These are phyloP conservation scores for Pythium aquatile DNA, from an alignment of 352 stramenopile species.

Conservation along the genomic window DNA sequence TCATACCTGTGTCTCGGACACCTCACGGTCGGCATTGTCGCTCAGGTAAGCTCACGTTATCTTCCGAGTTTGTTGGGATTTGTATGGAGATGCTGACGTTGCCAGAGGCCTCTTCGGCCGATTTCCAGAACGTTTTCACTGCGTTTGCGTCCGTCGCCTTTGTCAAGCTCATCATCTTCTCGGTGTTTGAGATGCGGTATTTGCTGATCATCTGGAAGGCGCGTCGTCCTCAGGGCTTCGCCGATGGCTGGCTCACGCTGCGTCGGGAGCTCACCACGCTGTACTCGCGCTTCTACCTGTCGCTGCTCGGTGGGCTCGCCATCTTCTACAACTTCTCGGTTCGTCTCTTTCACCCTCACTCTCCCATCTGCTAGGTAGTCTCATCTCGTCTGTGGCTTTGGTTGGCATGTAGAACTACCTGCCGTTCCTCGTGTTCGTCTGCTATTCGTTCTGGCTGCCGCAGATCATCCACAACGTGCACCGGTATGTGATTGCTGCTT, in stretches of 20 bases:
- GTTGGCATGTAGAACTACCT: slow-evolving; percentile 65
- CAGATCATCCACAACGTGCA: slow-evolving; percentile 97
- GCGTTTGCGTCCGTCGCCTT: slow-evolving; percentile 96
- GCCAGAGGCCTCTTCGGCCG: slow-evolving; percentile 32
- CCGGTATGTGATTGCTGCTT: slow-evolving; percentile 36
- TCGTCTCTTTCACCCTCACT: slow-evolving; percentile 8
- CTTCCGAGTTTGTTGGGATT: not conserved
- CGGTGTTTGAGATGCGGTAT: slow-evolving; percentile 98
- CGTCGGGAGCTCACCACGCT: slow-evolving; percentile 92
- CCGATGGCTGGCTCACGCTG: slow-evolving; percentile 85
- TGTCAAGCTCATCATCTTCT: slow-evolving; percentile 98
- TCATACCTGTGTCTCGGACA: slow-evolving; percentile 95
- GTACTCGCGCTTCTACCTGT: slow-evolving; percentile 96
- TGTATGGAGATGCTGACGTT: slow-evolving; percentile 8
- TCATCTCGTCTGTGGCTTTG: not conserved
- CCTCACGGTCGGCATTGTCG: slow-evolving; percentile 93
- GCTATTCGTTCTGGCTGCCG: slow-evolving; percentile 98
- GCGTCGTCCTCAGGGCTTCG: slow-evolving; percentile 81
- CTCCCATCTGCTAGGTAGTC: not conserved
- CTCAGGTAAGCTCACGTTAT: slow-evolving; percentile 35
- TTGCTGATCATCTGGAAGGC: slow-evolving; percentile 97
- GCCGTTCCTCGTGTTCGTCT: slow-evolving; percentile 89
- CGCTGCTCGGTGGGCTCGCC: slow-evolving; percentile 88
- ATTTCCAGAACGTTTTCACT: slow-evolving; percentile 92
- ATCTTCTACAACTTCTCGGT: slow-evolving; percentile 92